These are phyloP conservation scores for Rachicladosporium sp. DNA, from an alignment of 2,329 filamentous ascomycete genomes.

Conservation along the genomic window DNA sequence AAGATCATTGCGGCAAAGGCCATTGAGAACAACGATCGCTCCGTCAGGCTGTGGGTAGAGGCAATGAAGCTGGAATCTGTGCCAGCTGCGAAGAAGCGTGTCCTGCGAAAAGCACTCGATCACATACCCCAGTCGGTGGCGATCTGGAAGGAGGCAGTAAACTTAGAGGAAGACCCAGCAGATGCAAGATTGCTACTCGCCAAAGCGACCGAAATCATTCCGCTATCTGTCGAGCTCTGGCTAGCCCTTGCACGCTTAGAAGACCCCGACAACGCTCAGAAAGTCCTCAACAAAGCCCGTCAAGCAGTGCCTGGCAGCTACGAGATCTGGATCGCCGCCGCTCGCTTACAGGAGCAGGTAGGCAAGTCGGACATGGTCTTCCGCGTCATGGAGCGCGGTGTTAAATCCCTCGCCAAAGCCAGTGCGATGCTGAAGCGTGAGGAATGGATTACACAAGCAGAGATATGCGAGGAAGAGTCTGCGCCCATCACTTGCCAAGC, in stretches of 20 bases:
- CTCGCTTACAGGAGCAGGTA: slow-evolving; percentile 78
- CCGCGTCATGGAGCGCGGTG: slow-evolving; percentile 88
- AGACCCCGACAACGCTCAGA: slow-evolving; percentile 80
- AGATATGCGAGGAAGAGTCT: slow-evolving; percentile 87
- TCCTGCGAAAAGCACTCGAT: slow-evolving; percentile 80
- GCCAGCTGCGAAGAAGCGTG: slow-evolving; percentile 74
- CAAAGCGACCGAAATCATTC: slow-evolving; percentile 92
- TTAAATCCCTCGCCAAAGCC: slow-evolving; percentile 77
- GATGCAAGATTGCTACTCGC: slow-evolving; percentile 82
- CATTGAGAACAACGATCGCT: slow-evolving; percentile 80
- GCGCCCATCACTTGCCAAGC: slow-evolving; percentile 74
- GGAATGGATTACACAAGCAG: slow-evolving; percentile 91
- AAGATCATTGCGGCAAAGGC: slow-evolving; percentile 91
- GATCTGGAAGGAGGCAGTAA: slow-evolving; percentile 97
- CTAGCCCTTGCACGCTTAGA: slow-evolving; percentile 83
- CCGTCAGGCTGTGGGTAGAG: slow-evolving; percentile 84
- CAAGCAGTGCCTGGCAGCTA: slow-evolving; percentile 87
- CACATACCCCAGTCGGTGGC: slow-evolving; percentile 88
- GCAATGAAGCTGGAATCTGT: slow-evolving; percentile 88
- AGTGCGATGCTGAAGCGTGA: slow-evolving; percentile 95
- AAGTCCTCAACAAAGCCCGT: slow-evolving; percentile 87
- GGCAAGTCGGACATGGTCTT: slow-evolving; percentile 61
- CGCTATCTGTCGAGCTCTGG: slow-evolving; percentile 88
- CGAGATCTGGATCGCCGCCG: slow-evolving; percentile 94
- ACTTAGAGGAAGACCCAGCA: slow-evolving; percentile 78